Evolutionary conservation across 352 stramenopile genomes (phyloP), one percentile per base, ranked within the genome.

Genomic region (Pythium phragmitis): DNA sequence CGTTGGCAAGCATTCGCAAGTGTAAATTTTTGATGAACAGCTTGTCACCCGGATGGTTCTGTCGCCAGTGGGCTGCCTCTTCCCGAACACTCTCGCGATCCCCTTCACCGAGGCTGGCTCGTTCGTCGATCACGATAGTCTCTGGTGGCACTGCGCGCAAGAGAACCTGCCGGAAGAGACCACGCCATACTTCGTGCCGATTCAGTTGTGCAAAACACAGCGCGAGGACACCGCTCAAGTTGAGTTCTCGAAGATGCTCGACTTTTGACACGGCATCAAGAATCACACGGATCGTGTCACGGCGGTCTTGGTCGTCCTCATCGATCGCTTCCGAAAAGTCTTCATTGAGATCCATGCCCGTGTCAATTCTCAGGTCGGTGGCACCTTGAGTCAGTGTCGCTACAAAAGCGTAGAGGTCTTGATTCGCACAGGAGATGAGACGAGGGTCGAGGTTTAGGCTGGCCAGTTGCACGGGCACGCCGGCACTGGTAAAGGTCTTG

Each of bases 401-500:
- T 0, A 66, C 41, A 33, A 55, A 59, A 19, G 56, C 50, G 17
- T 14, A 2, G 7, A 66, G 12, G 21, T 67, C 51, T 8, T 67
- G 26, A 23, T 49, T 34, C 9, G 60, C 17, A 28, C 60, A 67
- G 17, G 51, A 67, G 21, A 67, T 67, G 13, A 67, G 16, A 6
- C 60, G 50, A 2, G 50, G 51, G 34, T 67, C 60, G 7, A 67
- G 21, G 34, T 57, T 67, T 8, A 67, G 19, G 7, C 23, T 42
- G 21, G 42, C 42, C 7, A 42, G 9, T 14, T 60, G n/a, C n/a
- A 67, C 60, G 7, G 30, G 60, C 14, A 61, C 23, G 6, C 60
- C 60, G 2, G 60, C n/a, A 28, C 11, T 19, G 42, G 56, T 57
- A 34, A 67, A 61, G 1, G 0, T 17, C 26, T 60, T 59, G 4